Conservation (phyloP, 495 filamentous ascomycete genomes). For the Penicillium cinerascens region DNA sequence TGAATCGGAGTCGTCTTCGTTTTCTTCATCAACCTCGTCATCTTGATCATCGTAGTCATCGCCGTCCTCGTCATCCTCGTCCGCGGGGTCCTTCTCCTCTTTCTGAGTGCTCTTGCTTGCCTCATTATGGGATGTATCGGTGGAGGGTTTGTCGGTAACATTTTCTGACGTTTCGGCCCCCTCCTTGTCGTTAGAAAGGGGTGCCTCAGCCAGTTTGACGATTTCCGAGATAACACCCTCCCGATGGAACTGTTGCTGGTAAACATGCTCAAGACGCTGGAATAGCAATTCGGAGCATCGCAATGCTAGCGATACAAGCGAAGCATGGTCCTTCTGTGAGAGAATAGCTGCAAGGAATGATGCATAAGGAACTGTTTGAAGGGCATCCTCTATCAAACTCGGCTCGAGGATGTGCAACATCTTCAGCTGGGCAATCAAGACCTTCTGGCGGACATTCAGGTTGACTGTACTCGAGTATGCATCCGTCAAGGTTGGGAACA, state of each 20-base stretch:
- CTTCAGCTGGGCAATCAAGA: slow-evolving; percentile 89
- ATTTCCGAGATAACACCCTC: slow-evolving; percentile 96
- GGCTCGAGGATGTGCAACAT: slow-evolving; percentile 95
- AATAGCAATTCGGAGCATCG: slow-evolving; percentile 86
- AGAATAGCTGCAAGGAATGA: slow-evolving; percentile 95
- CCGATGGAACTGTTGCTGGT: slow-evolving; percentile 94
- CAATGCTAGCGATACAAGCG: slow-evolving; percentile 79
- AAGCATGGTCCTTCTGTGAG: slow-evolving; percentile 89
- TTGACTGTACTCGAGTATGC: slow-evolving; percentile 99
- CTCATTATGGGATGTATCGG: slow-evolving; percentile 10
- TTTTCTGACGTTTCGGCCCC: not conserved
- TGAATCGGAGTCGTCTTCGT: slow-evolving; percentile 65
- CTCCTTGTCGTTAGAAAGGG: slow-evolving; percentile 39
- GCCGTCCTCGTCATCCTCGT: slow-evolving; percentile 45
- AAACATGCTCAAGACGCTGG: slow-evolving; percentile 77
- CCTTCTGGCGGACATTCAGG: slow-evolving; percentile 94
- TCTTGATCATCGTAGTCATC: slow-evolving; percentile 60
- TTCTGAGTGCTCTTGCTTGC: slow-evolving; percentile 17
- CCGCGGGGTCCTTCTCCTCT: slow-evolving; percentile 11
- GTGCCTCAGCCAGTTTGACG: slow-evolving; percentile 62
- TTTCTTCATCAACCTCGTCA: slow-evolving; percentile 58
- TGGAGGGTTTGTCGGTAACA: slow-evolving; percentile 2
- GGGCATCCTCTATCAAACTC: slow-evolving; percentile 76
- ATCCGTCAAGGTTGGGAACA: slow-evolving; percentile 96
- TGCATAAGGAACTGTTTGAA: slow-evolving; percentile 93